Evolutionary conservation across 2,329 filamentous ascomycete genomes (phyloP), one percentile per base, ranked within the genome.

Genomic region (Acrodontium crateriforme): DNA sequence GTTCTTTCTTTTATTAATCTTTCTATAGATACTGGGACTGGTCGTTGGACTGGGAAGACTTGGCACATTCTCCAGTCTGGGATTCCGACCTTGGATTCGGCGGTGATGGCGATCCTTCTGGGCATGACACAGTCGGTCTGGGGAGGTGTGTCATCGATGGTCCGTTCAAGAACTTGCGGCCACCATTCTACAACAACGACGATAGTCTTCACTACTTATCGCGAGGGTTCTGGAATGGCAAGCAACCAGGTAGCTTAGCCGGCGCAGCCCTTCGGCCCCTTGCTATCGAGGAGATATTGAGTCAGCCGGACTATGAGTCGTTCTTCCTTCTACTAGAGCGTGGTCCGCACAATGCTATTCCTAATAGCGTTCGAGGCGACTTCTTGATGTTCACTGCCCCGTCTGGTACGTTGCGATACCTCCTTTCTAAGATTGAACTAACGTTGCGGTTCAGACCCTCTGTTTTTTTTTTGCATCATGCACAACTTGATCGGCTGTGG

Each of bases 401-500:
- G 5, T n/a, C 10, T 12, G 20, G 20, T 22, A 8, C n/a, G 20
- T 22, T 22, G 5, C 8, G 10, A 20, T 20, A 8, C 20, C 13
- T 10, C 4, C 4, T 10, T 12, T n/a, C 20, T 4, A 12, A 4
- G 13, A 5, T 8, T 4, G 20, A n/a, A n/a, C 4, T 8, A 8
- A n/a, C 20, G 8, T 22, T 4, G 10, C 8, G 4, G 13, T 12
- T 22, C 20, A 22, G 62, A 67, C 20, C 60, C 59, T 3, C 50
- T 45, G n/a, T n/a, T 16, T 66, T 66, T 46, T 67, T 53, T 42
- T 48, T 61, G 15, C 62, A 65, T 36, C 62, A 66, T 32, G 52
- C 52, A 2, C 55, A 57, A 46, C 58, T 67, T 15, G 63, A 67
- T 37, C 51, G 61, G 3, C 41, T 54, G 3, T 67, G 54, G 47